Evolutionary conservation across 805 yeast genomes (phyloP).

Genomic region (Cyberlindnera subsufficiens): DNA sequence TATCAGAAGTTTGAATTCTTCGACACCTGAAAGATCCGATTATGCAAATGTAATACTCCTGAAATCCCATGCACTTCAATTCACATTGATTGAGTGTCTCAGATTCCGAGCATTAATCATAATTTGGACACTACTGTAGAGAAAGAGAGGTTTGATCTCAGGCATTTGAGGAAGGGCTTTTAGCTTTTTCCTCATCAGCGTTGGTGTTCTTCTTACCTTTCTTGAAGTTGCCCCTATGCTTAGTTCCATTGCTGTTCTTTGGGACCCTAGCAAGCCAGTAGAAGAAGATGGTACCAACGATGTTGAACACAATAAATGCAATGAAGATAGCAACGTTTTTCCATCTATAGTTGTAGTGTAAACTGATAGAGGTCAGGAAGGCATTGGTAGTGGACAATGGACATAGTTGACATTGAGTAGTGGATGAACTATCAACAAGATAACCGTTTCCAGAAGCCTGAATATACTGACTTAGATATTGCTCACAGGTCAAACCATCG

Average conservation of each 20-base stretch:
- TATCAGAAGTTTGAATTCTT: too few species aligned
- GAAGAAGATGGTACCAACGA: slow-evolving; percentile 34
- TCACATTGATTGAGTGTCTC: too few species aligned
- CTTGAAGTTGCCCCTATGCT: too few species aligned
- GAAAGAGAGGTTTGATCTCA: too few species aligned
- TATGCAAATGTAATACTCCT: too few species aligned
- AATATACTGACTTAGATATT: slow-evolving; percentile 38
- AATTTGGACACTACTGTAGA: too few species aligned
- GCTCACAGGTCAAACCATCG: slow-evolving; percentile 50
- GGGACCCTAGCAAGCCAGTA: slow-evolving; percentile 71
- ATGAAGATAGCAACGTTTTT: slow-evolving; percentile 56
- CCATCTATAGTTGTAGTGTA: slow-evolving; percentile 46
- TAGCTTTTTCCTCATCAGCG: too few species aligned
- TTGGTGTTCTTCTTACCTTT: too few species aligned
- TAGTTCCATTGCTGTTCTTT: slow-evolving; percentile 38
- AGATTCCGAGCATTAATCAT: too few species aligned
- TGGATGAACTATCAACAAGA: slow-evolving; percentile 21
- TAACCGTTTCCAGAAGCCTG: slow-evolving; percentile 23
- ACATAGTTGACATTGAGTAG: slow-evolving; percentile 56
- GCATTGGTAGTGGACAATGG: slow-evolving; percentile 48
- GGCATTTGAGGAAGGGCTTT: too few species aligned
- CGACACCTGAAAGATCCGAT: too few species aligned
- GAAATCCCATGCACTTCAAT: too few species aligned
- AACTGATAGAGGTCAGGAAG: slow-evolving; percentile 41
- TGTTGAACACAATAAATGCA: slow-evolving; percentile 36